These are phyloP conservation scores for Claviceps digitariae DNA, from an alignment of 2,329 filamentous ascomycete species.

Conservation along the genomic window DNA sequence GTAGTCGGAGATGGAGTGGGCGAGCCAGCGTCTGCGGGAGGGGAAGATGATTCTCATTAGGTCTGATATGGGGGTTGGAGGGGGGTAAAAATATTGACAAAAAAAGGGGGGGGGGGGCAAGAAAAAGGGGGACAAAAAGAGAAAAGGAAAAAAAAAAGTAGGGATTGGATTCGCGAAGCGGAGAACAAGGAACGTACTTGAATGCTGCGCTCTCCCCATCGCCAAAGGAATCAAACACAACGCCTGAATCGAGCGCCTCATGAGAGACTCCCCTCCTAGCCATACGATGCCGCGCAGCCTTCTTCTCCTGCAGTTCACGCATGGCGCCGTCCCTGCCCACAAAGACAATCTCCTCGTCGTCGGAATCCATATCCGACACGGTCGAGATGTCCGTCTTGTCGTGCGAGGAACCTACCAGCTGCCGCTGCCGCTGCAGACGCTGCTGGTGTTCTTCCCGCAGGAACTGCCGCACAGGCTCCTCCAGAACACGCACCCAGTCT, in stretches of 20 bases:
- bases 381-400: not conserved
- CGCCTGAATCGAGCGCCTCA: conserved; percentile 44
- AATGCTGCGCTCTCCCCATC: conserved; percentile 68
- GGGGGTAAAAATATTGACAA: not conserved
- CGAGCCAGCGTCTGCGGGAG: conserved; percentile 68
- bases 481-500: conserved; percentile 67
- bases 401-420: not conserved
- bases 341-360: conserved; percentile 85
- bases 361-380: conserved; percentile 26
- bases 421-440: not conserved
- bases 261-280: conserved; percentile 39
- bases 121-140: not conserved
- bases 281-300: conserved; percentile 30
- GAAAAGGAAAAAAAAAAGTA: not conserved
- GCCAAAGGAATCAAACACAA: conserved; percentile 70
- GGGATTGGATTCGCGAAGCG: no score
- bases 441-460: conserved; percentile 37
- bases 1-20: conserved; percentile 83
- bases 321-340: conserved; percentile 57
- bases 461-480: conserved; percentile 70
- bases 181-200: conserved; percentile 57
- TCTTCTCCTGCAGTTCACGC: conserved; percentile 25
- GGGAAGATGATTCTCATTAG: not conserved
- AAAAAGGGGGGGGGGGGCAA: no score
- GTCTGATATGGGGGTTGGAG: not conserved